Evolutionary conservation across 495 filamentous ascomycete genomes (phyloP), one percentile per base, ranked within the genome.

Genomic region (Daldinia grandis): DNA sequence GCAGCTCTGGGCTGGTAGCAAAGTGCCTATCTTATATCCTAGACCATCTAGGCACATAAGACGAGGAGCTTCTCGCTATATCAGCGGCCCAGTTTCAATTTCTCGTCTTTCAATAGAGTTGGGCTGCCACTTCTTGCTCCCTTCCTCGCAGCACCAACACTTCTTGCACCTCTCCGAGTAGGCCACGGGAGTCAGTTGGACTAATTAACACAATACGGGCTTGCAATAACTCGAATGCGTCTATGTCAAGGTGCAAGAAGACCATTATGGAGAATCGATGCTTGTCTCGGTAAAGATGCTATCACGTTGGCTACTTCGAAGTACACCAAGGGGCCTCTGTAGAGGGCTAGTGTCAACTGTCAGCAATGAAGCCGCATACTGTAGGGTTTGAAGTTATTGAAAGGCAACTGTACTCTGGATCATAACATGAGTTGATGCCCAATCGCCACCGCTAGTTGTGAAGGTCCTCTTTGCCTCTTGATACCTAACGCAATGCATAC

Each of bases 361-460:
- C 15, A 10, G 30, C 24, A 63, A 17, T 25, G 44, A 33, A 27
- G 35, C 14, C 19, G 7, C 25, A 38, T 44, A 47, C 15, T 25
- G 8, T 17, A 59, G 15, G 35, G 15, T 10, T 24, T 44, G 38
- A 28, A 33, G 33, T 58, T 49, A 55, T 50, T 55, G 38, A 54
- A 53, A 14, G 35, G 31, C 54, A 50, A 50, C 19, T 56, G 44
- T 54, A 28, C 68, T 50, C 64, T 53, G 53, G 17, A 24, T 35
- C 9, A 25, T 17, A 66, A 35, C 33, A 58, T 31, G 21, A 58
- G 47, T 68, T 64, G 69, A 58, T 68, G 64, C 64, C 64, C 49
- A 54, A 72, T 50, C 21, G 58, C 30, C 44, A 72, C 53, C 27
- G 21, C 30, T n/a, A 47, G 49, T 21, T 15, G 37, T 33, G 42